These are phyloP conservation scores for Discostella stelligera DNA, from an alignment of 352 stramenopile species.

Conservation along the genomic window DNA sequence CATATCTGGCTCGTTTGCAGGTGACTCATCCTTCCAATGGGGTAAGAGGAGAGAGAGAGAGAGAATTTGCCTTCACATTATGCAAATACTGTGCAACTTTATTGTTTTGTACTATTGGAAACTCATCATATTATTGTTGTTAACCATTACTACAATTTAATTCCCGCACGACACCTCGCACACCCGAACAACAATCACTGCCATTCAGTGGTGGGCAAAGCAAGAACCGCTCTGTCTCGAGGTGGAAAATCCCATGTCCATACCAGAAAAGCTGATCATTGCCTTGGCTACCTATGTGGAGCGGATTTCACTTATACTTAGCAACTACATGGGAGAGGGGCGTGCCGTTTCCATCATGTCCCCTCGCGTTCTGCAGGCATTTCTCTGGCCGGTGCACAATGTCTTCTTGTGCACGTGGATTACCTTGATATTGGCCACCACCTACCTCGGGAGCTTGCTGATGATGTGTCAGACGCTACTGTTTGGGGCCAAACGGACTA, in stretches of 20 bases:
- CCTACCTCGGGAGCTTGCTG: conserved; percentile 37
- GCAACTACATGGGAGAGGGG: conserved; percentile 19
- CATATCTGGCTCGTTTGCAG: conserved; percentile 65
- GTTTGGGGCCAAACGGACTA: conserved; percentile 65
- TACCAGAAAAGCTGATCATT: conserved; percentile 66
- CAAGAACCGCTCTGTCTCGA: conserved; percentile 70
- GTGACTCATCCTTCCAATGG: conserved; percentile 51
- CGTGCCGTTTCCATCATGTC: conserved; percentile 10
- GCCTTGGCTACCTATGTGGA: conserved; percentile 55
- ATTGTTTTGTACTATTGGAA: background rate
- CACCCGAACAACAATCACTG: background rate
- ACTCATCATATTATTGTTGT: background rate
- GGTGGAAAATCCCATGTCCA: conserved; percentile 35
- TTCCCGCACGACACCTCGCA: background rate
- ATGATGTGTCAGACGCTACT: conserved; percentile 59
- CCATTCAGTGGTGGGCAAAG: conserved; percentile 62
- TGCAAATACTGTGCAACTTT: background rate
- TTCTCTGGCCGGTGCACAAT: conserved; percentile 77
- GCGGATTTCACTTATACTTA: conserved; percentile 39
- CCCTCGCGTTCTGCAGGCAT: conserved; percentile 48
- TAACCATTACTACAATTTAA: background rate
- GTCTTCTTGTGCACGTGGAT: conserved; percentile 72
- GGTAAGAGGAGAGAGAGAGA: background rate
- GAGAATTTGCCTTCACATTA: background rate
- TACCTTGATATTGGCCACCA: conserved; percentile 61